Base-by-base conservation (phyloP, 2,329 filamentous ascomycete genomes). In the Cercospora sojina region DNA sequence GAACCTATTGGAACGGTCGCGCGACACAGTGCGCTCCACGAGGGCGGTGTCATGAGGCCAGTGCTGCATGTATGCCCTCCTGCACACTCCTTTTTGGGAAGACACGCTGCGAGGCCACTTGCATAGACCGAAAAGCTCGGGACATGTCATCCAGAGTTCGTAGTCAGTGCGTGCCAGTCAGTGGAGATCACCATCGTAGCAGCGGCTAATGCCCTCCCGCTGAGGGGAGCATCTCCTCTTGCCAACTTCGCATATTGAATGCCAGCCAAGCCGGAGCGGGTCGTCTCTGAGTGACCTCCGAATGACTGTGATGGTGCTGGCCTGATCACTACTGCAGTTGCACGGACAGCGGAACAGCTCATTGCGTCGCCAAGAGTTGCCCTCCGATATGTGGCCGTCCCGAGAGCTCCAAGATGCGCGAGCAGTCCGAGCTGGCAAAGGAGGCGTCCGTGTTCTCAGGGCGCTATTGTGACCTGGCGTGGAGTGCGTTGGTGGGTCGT, bases 181-280 rank as follows among this genome's bases (percentile, higher is more conserved):
- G 47, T 27, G 47, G 27, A 6, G 23, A 53, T 53, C 47, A 16
- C 23, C 23, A 53, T 53, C 23, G 23, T 27, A 53, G 47, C 23
- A 53, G 47, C 47, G 47, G 47, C 23, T 13, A 53, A 12, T 25
- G 23, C 8, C 13, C 47, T 13, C 6, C 47, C 47, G 47, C 47
- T 27, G 47, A 29, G 23, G 23, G 47, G 47, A n/a, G 25, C 23
- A 29, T 7, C 23, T 53, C 47, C 20, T 53, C 47, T 8, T 53
- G 47, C 47, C 47, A 53, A 53, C 47, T 53, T 27, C 23, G 12
- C 47, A 29, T n/a, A 53, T n/a, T 3, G 47, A 27, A 23, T 53
- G 47, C 47, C 47, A 53, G 47, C 47, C 47, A 53, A 53, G 47
- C 47, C 47, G 47, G 47, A 53, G 47, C 47, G 47, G 47, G 47